phyloP scores from a whole-genome alignment of 306 rosid genomes.

The Glycyrrhiza uralensis region DNA sequence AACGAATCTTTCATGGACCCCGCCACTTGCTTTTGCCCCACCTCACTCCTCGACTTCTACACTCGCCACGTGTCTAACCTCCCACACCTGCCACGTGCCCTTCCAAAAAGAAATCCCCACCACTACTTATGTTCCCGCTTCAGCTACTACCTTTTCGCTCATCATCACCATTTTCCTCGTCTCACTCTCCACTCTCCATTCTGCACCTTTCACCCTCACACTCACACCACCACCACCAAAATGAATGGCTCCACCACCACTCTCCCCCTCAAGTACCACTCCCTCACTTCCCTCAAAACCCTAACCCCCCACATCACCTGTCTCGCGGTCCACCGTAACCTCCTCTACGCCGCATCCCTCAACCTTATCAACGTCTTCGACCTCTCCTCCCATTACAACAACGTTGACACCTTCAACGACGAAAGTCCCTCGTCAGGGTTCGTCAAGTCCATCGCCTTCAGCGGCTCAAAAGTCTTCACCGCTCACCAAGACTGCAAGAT shows the following conservation, averaged over 20 bases:
- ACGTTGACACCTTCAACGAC: conserved; percentile 47
- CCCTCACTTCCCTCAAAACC: conserved; percentile 34
- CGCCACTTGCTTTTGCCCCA: conserved; percentile 37
- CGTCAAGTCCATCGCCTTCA: conserved; percentile 56
- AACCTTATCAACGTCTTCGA: conserved; percentile 55
- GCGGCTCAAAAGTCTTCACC: conserved; percentile 41
- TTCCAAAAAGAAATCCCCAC: background rate
- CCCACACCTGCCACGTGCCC: background rate
- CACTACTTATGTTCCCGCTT: conserved; percentile 34
- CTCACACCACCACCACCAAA: too few relatives aligned
- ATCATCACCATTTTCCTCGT: background rate
- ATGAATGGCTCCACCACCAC: conserved; percentile 13
- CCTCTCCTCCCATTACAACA: conserved; percentile 26
- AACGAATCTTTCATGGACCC: conserved; percentile 28
- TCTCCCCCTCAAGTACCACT: background rate
- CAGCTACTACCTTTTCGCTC: background rate
- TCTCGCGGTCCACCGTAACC: conserved; percentile 47
- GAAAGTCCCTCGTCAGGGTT: conserved; percentile 43
- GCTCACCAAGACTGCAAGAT: conserved; percentile 72
- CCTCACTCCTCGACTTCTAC: background rate
- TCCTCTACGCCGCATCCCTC: conserved; percentile 62
- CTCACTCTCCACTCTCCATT: background rate
- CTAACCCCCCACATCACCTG: conserved; percentile 43
- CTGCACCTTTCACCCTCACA: too few relatives aligned
- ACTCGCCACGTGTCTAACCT: conserved; percentile 1